phyloP scores from a whole-genome alignment of 306 rosid species.

The Acacia acuminata region DNA sequence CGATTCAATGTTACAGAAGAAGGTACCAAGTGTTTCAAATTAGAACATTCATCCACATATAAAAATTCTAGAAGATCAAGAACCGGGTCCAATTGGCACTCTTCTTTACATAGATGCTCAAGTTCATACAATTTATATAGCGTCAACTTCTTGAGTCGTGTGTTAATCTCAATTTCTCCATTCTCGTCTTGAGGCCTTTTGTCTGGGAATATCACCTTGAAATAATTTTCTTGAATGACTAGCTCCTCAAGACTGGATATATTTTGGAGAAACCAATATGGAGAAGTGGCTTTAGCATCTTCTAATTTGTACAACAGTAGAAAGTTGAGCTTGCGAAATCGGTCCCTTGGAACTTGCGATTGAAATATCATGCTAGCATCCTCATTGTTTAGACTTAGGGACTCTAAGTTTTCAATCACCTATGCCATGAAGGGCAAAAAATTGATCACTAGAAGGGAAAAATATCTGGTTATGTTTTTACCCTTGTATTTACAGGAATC shows the following conservation, averaged over 20 bases:
- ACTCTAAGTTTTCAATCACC: no score
- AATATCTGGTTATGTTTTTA: no score
- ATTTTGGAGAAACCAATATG: not conserved
- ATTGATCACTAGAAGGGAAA: no score
- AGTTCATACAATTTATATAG: not conserved
- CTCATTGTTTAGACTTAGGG: no score
- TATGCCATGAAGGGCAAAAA: no score
- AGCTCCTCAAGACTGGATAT: not conserved
- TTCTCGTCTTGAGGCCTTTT: not conserved
- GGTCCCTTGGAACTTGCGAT: no score
- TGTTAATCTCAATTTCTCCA: not conserved
- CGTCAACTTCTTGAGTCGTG: not conserved
- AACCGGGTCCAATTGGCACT: not conserved
- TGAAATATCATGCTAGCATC: no score
- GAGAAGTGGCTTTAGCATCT: no score
- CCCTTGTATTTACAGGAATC: no score
- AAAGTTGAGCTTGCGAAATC: no score
- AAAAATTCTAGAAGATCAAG: not conserved
- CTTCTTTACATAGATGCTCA: not conserved
- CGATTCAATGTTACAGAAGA: not conserved
- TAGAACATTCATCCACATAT: not conserved
- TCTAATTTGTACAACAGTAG: no score
- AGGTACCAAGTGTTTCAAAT: not conserved
- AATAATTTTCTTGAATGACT: not conserved
- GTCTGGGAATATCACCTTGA: not conserved